Evolutionary conservation across 345 rosid genomes (phyloP).

Genomic region (Lumnitzera racemosa): DNA sequence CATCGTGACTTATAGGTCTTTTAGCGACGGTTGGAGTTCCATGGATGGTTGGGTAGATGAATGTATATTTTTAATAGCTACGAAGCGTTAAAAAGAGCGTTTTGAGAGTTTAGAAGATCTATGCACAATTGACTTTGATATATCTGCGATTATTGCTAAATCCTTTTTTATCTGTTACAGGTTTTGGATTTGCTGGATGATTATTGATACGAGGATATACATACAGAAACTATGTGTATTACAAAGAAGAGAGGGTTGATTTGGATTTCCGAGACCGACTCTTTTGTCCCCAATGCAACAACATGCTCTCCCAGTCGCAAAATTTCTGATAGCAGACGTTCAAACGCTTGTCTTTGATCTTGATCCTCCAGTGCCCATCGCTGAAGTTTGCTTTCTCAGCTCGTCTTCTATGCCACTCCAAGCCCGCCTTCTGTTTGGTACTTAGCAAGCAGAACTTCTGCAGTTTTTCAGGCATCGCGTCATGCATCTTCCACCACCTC

Average conservation of each 20-base stretch:
- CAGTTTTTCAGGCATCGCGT: slow-evolving; percentile 33
- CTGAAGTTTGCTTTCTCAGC: slow-evolving; percentile 29
- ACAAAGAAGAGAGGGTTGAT: neutral
- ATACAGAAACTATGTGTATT: neutral
- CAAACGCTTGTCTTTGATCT: slow-evolving; percentile 30
- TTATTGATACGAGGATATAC: too few relatives aligned
- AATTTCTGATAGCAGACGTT: slow-evolving; percentile 28
- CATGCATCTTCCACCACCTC: slow-evolving; percentile 45
- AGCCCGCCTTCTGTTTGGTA: slow-evolving; percentile 36
- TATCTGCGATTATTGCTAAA: too few relatives aligned
- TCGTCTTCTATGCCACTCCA: slow-evolving; percentile 36
- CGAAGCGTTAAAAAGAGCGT: too few relatives aligned
- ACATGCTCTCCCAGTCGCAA: slow-evolving; percentile 42
- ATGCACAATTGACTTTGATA: too few relatives aligned
- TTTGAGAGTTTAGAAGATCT: too few relatives aligned
- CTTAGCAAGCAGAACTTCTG: slow-evolving; percentile 35
- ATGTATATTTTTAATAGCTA: too few relatives aligned
- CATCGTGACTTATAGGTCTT: too few relatives aligned
- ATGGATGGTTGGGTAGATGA: too few relatives aligned
- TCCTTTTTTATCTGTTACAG: too few relatives aligned
- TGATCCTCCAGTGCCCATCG: slow-evolving; percentile 35
- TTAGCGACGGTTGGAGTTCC: too few relatives aligned
- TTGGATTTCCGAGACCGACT: slow-evolving; percentile 3
- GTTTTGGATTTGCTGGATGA: too few relatives aligned
- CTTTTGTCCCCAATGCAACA: slow-evolving; percentile 36